Evolutionary conservation across 2,329 filamentous ascomycete genomes (phyloP).

Genomic region (Leptoxyphium fumago): DNA sequence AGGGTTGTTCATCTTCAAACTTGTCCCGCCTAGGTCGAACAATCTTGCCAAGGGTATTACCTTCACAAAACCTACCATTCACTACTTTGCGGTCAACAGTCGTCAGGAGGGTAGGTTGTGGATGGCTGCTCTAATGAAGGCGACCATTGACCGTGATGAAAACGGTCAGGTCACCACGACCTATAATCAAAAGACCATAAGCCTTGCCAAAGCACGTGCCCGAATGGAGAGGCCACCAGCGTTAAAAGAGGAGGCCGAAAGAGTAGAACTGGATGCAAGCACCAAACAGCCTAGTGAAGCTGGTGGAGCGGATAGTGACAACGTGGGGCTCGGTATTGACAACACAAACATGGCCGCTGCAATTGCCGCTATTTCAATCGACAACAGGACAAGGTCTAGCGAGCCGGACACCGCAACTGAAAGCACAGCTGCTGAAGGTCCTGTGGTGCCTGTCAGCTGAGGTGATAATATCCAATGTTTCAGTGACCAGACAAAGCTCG

Average conservation of each 20-base stretch:
- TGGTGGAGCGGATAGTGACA: conserved; percentile 1
- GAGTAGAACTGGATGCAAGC: background rate
- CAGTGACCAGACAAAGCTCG: too few species aligned
- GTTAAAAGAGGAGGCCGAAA: conserved; percentile 45
- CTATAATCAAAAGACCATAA: conserved; percentile 95
- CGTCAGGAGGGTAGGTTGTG: conserved; percentile 76
- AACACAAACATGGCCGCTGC: background rate
- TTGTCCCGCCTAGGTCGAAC: conserved; percentile 77
- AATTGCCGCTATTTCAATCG: background rate
- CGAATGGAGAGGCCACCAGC: conserved; percentile 85
- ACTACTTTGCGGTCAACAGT: conserved; percentile 94
- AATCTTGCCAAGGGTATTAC: conserved; percentile 72
- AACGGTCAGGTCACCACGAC: conserved; percentile 65
- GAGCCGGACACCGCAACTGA: background rate
- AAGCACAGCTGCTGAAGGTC: background rate
- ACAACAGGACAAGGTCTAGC: background rate
- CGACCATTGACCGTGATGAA: conserved; percentile 84
- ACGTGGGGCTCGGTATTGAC: conserved; percentile 1
- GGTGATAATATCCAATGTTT: too few species aligned
- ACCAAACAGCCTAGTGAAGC: background rate
- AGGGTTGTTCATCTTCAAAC: conserved; percentile 92
- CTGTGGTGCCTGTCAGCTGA: background rate
- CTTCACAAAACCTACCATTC: conserved; percentile 92
- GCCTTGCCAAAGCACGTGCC: conserved; percentile 69
- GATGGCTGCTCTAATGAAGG: conserved; percentile 99